phyloP scores from a whole-genome alignment of 306 rosid genomes.

The Luffa aegyptiaca region DNA sequence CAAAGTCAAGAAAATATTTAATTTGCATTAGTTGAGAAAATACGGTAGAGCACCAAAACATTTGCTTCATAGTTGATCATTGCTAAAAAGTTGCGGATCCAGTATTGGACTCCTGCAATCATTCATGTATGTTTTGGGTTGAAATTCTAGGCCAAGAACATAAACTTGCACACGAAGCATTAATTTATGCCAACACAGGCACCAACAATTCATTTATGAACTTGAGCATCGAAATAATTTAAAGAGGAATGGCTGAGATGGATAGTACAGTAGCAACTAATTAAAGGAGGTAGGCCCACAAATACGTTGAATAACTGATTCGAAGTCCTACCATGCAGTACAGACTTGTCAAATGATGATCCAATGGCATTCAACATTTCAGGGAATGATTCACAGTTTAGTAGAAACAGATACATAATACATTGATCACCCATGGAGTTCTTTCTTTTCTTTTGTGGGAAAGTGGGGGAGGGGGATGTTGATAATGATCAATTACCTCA shows the following conservation, averaged over 20 bases:
- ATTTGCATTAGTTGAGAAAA: not conserved
- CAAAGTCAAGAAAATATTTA: not conserved
- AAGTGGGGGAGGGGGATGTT: not conserved
- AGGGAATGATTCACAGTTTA: slow-evolving; percentile 2
- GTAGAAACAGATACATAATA: not conserved
- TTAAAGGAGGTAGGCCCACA: not conserved
- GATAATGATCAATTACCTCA: slow-evolving; percentile 35
- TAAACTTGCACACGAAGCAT: not conserved
- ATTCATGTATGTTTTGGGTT: not conserved
- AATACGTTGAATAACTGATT: not conserved
- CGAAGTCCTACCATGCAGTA: not conserved
- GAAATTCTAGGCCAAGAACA: not conserved
- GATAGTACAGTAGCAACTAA: not conserved
- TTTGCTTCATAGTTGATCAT: not conserved
- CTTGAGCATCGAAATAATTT: not conserved
- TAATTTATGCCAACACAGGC: not conserved
- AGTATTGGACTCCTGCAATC: not conserved
- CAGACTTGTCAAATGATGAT: not conserved
- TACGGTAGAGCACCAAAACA: not conserved
- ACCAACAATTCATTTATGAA: not conserved
- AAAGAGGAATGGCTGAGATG: not conserved
- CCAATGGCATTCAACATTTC: not conserved
- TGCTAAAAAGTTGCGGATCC: not conserved
- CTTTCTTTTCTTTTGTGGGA: not conserved
- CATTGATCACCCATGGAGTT: not conserved